Conservation (phyloP, 148 eudicot genomes). For the Selenicereus undatus region DNA sequence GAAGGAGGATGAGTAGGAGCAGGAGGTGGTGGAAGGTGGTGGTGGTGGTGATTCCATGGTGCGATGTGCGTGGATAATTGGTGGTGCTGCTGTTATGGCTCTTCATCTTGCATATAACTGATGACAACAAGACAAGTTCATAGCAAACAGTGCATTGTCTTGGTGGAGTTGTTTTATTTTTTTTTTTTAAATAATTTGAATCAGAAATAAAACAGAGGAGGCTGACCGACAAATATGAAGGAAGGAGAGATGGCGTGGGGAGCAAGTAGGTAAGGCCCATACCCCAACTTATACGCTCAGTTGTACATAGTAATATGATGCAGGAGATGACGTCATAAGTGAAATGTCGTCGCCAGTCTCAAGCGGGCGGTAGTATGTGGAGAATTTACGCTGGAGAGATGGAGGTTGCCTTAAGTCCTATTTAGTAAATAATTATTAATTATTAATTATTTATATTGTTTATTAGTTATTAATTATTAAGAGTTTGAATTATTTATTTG, state of each 20-base stretch:
- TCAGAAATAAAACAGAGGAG: neutral
- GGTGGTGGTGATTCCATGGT: neutral
- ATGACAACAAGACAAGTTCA: neutral
- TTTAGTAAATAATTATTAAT: too few relatives aligned
- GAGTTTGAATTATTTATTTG: too few relatives aligned
- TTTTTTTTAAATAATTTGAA: neutral
- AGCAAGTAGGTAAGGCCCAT: conserved; percentile 12
- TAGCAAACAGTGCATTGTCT: neutral
- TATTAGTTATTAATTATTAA: too few relatives aligned
- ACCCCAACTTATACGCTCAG: neutral
- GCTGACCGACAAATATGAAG: neutral
- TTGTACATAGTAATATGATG: neutral
- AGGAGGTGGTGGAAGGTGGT: neutral
- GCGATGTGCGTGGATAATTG: neutral
- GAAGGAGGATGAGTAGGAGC: conserved; percentile 5
- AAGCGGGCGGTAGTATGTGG: neutral
- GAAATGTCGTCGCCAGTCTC: neutral
- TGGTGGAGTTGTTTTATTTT: neutral
- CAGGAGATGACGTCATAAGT: conserved; percentile 19
- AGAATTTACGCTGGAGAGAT: neutral
- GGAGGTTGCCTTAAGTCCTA: too few relatives aligned
- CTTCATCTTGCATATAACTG: neutral
- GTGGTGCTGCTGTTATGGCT: neutral
- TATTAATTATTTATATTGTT: too few relatives aligned
- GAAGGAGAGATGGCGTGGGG: conserved; percentile 17